Percentiles rank a stretch among this genome's conserved stretches.
Evolutionary conservation across 805 yeast species (phyloP).

Genomic region (Candida nonsorbophila): DNA sequence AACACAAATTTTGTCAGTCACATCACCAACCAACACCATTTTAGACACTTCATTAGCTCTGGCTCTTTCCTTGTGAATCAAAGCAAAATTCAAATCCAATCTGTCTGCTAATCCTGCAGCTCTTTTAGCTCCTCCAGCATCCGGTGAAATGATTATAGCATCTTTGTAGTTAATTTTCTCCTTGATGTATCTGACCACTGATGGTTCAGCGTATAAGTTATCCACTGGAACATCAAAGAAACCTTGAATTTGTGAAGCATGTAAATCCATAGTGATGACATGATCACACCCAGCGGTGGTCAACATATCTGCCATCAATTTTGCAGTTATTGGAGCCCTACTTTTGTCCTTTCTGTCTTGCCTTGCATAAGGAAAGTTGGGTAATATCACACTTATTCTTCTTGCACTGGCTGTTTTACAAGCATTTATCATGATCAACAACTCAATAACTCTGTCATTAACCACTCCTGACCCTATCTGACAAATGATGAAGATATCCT

Average conservation of each 20-base stretch:
- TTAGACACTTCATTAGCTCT: slow-evolving; percentile 91
- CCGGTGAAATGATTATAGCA: slow-evolving; percentile 88
- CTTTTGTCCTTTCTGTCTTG: slow-evolving; percentile 96
- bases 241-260: slow-evolving; percentile 97
- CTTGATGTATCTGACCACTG: slow-evolving; percentile 74
- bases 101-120: slow-evolving; percentile 93
- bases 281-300: slow-evolving; percentile 95
- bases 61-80: slow-evolving; percentile 94
- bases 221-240: slow-evolving; percentile 94
- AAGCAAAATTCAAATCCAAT: slow-evolving; percentile 86
- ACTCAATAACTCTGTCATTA: slow-evolving; percentile 83
- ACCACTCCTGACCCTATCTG: slow-evolving; percentile 78
- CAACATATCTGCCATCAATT: slow-evolving; percentile 83
- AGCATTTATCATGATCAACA: slow-evolving; percentile 86
- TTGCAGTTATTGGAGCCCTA: slow-evolving; percentile 95
- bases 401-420: slow-evolving; percentile 95
- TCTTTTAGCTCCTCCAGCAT: slow-evolving; percentile 98
- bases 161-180: slow-evolving; percentile 51
- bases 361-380: slow-evolving; percentile 94
- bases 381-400: slow-evolving; percentile 89
- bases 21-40: slow-evolving; percentile 97
- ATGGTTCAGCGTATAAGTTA: slow-evolving; percentile 92
- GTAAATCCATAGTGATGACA: slow-evolving; percentile 94
- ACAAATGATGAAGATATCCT: slow-evolving; percentile 71
- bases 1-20: slow-evolving; percentile 72